These are phyloP conservation scores for Triglochin maritima DNA, from an alignment of 106 monocot genomes.

Conservation along the genomic window DNA sequence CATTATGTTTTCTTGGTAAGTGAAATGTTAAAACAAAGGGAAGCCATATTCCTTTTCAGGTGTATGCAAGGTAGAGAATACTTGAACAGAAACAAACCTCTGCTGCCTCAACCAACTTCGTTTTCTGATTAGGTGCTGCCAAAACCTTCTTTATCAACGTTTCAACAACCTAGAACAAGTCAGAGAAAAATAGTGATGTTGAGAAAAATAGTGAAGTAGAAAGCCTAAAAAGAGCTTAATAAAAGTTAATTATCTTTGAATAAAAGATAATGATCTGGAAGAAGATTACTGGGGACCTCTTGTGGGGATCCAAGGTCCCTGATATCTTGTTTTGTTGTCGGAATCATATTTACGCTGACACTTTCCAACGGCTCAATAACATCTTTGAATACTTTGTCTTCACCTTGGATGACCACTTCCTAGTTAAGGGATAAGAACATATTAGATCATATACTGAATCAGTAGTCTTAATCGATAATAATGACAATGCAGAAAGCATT, in stretches of 20 bases:
- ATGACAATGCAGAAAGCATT: neutral
- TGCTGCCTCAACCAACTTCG: slow-evolving; percentile 70
- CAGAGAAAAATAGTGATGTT: neutral
- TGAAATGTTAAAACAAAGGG: too few relatives aligned
- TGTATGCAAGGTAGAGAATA: neutral
- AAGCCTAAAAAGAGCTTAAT: neutral
- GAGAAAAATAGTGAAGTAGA: neutral
- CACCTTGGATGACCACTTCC: slow-evolving; percentile 82
- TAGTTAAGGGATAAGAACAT: slow-evolving; percentile 21
- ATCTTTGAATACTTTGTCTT: slow-evolving; percentile 98
- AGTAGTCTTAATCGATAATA: neutral
- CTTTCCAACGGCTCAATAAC: slow-evolving; percentile 93
- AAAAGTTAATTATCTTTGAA: too few relatives aligned
- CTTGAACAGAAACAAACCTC: slow-evolving; percentile 40
- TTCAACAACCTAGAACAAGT: slow-evolving; percentile 42
- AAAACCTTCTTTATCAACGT: slow-evolving; percentile 64
- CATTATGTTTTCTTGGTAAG: too few relatives aligned
- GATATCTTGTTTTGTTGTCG: slow-evolving; percentile 69
- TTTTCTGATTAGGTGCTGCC: slow-evolving; percentile 72
- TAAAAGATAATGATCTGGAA: neutral
- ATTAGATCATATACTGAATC: slow-evolving; percentile 1
- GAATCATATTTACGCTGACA: slow-evolving; percentile 69
- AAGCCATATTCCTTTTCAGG: neutral
- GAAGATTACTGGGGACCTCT: slow-evolving; percentile 30
- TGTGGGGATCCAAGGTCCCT: slow-evolving; percentile 77